Conservation (phyloP, 2,329 filamentous ascomycete genomes). For the Diaporthe citri region DNA sequence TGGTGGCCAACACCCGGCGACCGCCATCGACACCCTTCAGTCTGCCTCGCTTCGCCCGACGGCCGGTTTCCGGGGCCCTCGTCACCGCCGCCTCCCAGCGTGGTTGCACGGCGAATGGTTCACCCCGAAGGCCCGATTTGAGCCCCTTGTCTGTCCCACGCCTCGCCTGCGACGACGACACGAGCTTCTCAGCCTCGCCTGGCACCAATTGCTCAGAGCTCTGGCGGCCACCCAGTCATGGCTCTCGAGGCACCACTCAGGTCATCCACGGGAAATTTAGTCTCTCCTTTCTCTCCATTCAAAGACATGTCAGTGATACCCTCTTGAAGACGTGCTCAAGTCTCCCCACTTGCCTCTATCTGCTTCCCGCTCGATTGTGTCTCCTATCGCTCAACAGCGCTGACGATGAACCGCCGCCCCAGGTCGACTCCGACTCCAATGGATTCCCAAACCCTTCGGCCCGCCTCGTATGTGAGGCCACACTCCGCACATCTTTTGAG, state of each 20-base stretch:
- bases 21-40: conserved; percentile 17
- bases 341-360: conserved; percentile 64
- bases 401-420: conserved; percentile 48
- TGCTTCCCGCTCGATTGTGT: conserved; percentile 51
- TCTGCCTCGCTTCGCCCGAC: conserved; percentile 36
- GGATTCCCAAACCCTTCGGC: conserved; percentile 64
- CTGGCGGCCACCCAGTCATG: conserved; percentile 55
- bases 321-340: neutral
- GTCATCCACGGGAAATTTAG: conserved; percentile 70
- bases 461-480: conserved; percentile 62
- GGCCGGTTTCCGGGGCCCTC: conserved; percentile 28
- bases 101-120: conserved; percentile 31
- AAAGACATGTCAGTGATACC: conserved; percentile 63
- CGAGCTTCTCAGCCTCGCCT: conserved; percentile 9
- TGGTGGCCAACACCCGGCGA: conserved; percentile 18
- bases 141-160: conserved; percentile 4
- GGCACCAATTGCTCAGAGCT: neutral
- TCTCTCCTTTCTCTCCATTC: conserved; percentile 65
- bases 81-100: conserved; percentile 19
- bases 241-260: conserved; percentile 73
- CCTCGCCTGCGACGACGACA: conserved; percentile 10
- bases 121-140: conserved; percentile 27
- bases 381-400: conserved; percentile 16
- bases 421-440: conserved; percentile 59
- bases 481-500: conserved; percentile 67